Evolutionary conservation across 768 basidiomycete genomes (phyloP).

Genomic region (Lactarius vividus): DNA sequence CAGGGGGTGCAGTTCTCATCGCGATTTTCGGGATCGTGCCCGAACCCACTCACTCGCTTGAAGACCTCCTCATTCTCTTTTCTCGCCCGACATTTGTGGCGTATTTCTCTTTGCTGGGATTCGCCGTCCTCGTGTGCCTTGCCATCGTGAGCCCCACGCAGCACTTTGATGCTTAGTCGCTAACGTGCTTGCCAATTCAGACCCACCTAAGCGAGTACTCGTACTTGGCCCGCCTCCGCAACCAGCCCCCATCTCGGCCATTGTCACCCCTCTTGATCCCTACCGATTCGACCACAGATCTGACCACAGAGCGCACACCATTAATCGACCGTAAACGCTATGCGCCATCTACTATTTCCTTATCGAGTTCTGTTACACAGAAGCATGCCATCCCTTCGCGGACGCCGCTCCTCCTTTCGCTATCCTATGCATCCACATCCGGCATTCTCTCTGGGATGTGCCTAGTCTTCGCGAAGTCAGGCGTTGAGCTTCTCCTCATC

Average conservation of each 20-base stretch:
- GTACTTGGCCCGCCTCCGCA: constrained; percentile 40
- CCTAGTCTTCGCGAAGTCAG: constrained; percentile 89
- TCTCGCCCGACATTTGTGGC: constrained; percentile 70
- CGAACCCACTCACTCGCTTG: constrained; percentile 80
- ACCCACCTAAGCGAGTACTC: constrained; percentile 73
- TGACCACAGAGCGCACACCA: constrained; percentile 52
- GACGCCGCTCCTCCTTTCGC: constrained; percentile 63
- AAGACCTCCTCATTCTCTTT: constrained; percentile 79
- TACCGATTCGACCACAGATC: constrained; percentile 28
- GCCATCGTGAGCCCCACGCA: constrained; percentile 49
- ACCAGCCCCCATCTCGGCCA: constrained; percentile 41
- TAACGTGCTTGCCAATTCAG: constrained; percentile 38
- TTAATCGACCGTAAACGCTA: constrained; percentile 46
- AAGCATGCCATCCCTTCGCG: constrained; percentile 34
- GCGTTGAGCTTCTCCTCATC: constrained; percentile 81
- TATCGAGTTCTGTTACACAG: constrained; percentile 27
- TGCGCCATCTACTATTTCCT: constrained; percentile 30
- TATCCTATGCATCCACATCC: constrained; percentile 84
- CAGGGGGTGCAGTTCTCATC: constrained; percentile 84
- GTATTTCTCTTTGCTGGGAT: constrained; percentile 74
- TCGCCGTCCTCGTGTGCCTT: constrained; percentile 57
- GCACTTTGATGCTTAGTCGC: not conserved
- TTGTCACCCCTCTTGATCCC: constrained; percentile 30
- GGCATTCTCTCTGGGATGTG: constrained; percentile 92
- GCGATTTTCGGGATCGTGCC: constrained; percentile 91